Base-by-base conservation (phyloP, 495 filamentous ascomycete genomes). In the Penicillium goetzii region DNA sequence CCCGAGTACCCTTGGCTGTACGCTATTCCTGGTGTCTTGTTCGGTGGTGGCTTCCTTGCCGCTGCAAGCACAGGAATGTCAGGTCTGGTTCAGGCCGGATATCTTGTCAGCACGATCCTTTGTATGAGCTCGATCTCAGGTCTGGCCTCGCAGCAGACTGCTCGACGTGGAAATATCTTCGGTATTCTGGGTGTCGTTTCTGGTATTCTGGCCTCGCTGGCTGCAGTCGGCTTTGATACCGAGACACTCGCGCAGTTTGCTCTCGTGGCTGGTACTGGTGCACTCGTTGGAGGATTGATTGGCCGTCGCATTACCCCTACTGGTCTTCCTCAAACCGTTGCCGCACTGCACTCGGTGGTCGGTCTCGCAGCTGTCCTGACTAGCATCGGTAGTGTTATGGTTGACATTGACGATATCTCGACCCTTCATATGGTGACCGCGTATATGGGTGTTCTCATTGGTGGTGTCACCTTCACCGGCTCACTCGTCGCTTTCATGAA, bases 1-100 rank as follows among this genome's bases (percentile, higher is more conserved):
- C 86, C 89, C 2, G 91, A 94, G 69, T 94, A 91, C 57, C 89
- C 90, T 0, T 94, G 90, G 90, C 78, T 94, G 0, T 94, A 92
- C 72, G 89, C 85, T 1, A 79, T 94, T 56, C 91, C 91, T 0
- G 90, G 83, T 28, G 70, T 88, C 8, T 61, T 93, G 4, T 94
- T 94, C 65, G 88, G 87, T 10, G 91, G 89, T 41, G 90, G 91
- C 2, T 92, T 88, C 72, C 68, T 93, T 34, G 89, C 86, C 19
- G 90, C 91, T 33, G 89, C 89, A 5, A 84, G 84, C 25, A 92
- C 90, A 12, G 91, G 90, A 10, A 90, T 91, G 73, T 87, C 89
- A 32, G 91, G 91, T 49, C 78, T 94, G 17, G 89, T 93, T 0
- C 91, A 93, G 68, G 90, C 90, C 15, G 91, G 91, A 0, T 94